Base-by-base conservation (phyloP, 768 basidiomycete species). In the Tephrocybe sp. region DNA sequence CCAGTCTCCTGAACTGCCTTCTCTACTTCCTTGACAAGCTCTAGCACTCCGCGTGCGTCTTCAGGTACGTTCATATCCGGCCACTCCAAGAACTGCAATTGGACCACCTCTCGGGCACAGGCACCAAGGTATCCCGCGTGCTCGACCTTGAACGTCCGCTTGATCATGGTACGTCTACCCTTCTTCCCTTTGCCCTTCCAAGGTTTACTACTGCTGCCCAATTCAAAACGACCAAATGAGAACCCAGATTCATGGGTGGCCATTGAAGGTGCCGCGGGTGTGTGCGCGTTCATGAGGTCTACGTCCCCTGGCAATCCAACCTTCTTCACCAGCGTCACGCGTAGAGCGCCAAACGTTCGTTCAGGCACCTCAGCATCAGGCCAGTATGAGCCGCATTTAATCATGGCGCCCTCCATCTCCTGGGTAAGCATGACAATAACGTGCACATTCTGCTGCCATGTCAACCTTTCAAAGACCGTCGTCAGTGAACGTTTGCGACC, bases 361-460 rank as follows among this genome's bases (percentile, higher is more conserved):
- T 56, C 53, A 12, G 34, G 48, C 21, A 20, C 17, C 1, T 39
- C 40, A 14, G 75, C 73, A 28, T 82, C 80, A 14, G 75, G 74
- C 93, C 94, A 98, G 65, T 98, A 98, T 24, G 84, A 73, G 24
- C 93, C 91, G 64, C 96, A 97, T 68, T 98, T 98, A 61, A 93
- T 76, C 65, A 84, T 81, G 17, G 90, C 79, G 44, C 90, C 90
- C 65, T 98, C 96, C 50, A 89, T 77, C 63, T 96, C 91, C 51
- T 88, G 86, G 3, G 96, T 98, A 50, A 98, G 83, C 96, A 98
- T 98, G 55, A 97, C 89, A 57, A 98, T 93, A 44, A 97, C 91
- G 56, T 89, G 87, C 0, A 97, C 90, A 58, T 91, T 88, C 67
- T 98, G 94, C 63, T 98, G 92, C 89, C 93, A 96, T 47, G 88